Base-by-base conservation (phyloP, 805 yeast genomes). In the Lachancea fermentati region DNA sequence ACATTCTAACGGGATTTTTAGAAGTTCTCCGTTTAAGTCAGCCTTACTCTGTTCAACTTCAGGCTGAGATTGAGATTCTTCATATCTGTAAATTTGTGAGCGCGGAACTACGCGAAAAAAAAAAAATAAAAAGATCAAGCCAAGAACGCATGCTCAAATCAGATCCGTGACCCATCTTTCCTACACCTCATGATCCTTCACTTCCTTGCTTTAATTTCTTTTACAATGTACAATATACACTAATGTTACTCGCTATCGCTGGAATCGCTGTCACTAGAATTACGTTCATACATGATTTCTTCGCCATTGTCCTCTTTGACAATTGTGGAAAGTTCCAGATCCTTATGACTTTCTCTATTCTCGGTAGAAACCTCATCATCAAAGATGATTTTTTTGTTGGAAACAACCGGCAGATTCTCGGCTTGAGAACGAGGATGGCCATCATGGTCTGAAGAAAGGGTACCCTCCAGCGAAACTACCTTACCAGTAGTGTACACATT, bases 401-500 rank as follows among this genome's bases (percentile, higher is more conserved):
- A 58, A 36, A 67, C 73, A 3, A 78, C 74, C 3, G 84, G 81
- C 50, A 75, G 67, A 7, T 74, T 70, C 43, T 74, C 81, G 24
- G 60, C 66, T 52, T 75, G 79, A 11, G 70, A 55, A 18, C 63
- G 66, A 14, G 60, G 60, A 19, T 42, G 41, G 15, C 44, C 48
- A 12, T 30, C 38, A 4, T 37, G 13, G 30, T 55, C 53, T 3
- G 47, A 48, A 5, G 83, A 61, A 45, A 89, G 68, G 1, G 96
- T 81, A n/a, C 97, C 97, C 46, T 88, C 94, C 11, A 91, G 73
- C 7, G 94, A 81, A 12, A 89, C 79, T 41, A 86, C 81, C 61
- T 79, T 82, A 6, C 96, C 95, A 4, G 89, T 75, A 11, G 81
- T 76, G 43, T 76, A 81, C 39, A 91, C 71, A 19, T 79, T 70